Evolutionary conservation across 148 eudicot genomes (phyloP).

Genomic region (Rhododendron ferrugineum): DNA sequence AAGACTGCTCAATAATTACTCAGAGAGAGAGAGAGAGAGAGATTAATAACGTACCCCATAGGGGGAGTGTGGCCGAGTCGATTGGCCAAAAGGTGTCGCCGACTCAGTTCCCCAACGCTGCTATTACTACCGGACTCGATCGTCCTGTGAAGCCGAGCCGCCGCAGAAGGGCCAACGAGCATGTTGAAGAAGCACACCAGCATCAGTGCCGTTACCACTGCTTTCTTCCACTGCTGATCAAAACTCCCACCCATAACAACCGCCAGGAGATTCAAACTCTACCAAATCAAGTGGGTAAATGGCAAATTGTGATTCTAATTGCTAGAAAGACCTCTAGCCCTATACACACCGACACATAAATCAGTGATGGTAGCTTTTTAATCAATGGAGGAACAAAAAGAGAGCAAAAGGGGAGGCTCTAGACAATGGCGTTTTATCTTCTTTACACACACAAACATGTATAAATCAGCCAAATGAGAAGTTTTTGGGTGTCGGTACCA

Average conservation of each 20-base stretch:
- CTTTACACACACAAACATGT: too few species aligned
- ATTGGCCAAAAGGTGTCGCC: constrained; percentile 18
- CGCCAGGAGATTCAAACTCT: neutral
- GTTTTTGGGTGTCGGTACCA: too few species aligned
- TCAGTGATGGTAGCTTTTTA: too few species aligned
- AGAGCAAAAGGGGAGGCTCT: neutral
- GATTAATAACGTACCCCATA: constrained; percentile 18
- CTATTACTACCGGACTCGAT: neutral
- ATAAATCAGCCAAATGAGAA: too few species aligned
- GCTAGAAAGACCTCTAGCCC: neutral
- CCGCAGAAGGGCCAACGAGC: neutral
- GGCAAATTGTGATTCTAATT: neutral
- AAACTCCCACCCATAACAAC: neutral
- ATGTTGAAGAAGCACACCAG: neutral
- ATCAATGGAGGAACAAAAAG: too few species aligned
- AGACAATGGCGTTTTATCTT: too few species aligned
- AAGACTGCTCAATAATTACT: too few species aligned
- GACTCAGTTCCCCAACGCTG: neutral
- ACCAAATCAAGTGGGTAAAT: neutral
- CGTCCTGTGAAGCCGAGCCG: neutral
- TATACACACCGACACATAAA: too few species aligned
- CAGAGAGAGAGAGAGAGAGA: neutral
- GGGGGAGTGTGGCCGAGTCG: constrained; percentile 21
- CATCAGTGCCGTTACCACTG: neutral
- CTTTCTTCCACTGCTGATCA: neutral